These are phyloP conservation scores for Afroboletus lepidellus DNA, from an alignment of 1,284 basidiomycete species.

Conservation along the genomic window DNA sequence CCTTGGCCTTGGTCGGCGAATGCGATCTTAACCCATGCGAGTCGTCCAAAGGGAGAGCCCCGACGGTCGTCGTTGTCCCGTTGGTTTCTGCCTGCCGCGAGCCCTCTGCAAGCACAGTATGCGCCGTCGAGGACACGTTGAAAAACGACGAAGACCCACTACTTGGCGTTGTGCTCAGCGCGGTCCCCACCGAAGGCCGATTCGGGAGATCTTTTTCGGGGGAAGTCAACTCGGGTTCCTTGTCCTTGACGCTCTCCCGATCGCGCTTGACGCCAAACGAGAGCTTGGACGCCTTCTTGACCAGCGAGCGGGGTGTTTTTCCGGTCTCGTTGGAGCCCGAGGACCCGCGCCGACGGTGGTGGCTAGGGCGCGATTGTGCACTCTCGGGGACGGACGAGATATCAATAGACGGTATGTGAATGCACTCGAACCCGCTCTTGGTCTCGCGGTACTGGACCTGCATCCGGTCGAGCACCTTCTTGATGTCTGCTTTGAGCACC, in stretches of 20 bases:
- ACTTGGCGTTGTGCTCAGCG: slow-evolving; percentile 59
- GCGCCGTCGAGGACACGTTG: slow-evolving; percentile 60
- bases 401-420: slow-evolving; percentile 92
- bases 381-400: slow-evolving; percentile 63
- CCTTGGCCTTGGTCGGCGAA: slow-evolving; percentile 52
- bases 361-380: slow-evolving; percentile 33
- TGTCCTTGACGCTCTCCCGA: slow-evolving; percentile 38
- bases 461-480: slow-evolving; percentile 87
- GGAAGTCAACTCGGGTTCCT: slow-evolving; percentile 37
- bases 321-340: slow-evolving; percentile 49
- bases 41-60: slow-evolving; percentile 35
- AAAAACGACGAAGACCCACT: slow-evolving; percentile 79
- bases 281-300: slow-evolving; percentile 73
- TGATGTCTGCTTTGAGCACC: slow-evolving; percentile 82
- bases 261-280: slow-evolving; percentile 56
- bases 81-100: slow-evolving; percentile 29
- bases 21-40: slow-evolving; percentile 34
- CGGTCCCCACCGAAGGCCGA: slow-evolving; percentile 54
- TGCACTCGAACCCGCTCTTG: slow-evolving; percentile 92
- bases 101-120: slow-evolving; percentile 44
- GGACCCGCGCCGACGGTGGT: slow-evolving; percentile 49
- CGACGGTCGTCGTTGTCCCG: slow-evolving; percentile 24
- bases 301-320: slow-evolving; percentile 53
- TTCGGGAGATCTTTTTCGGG: slow-evolving; percentile 46
- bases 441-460: slow-evolving; percentile 93